Base-by-base conservation (phyloP, 345 rosid genomes). In the Reutealis trisperma region DNA sequence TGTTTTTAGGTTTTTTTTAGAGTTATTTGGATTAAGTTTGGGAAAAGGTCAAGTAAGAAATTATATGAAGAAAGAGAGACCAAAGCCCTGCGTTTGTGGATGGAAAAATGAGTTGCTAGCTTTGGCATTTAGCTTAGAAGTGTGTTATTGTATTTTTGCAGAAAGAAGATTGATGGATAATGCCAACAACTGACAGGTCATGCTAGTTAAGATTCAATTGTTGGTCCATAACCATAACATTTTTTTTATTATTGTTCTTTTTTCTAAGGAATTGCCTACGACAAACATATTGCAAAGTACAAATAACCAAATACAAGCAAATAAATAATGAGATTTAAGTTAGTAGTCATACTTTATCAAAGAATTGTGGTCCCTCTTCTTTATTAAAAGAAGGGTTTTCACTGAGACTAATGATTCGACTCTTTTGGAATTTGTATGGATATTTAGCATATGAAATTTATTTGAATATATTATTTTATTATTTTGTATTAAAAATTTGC, bases 361-460 rank as follows among this genome's bases (percentile, higher is more conserved):
- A 52, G 72, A 22, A 32, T 70, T 18, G 60, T 15, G 21, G 37
- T 14, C 60, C 71, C 60, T 3, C 51, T 54, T 52, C 73, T 70
- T 70, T 54, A 70, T 70, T 52, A 32, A 49, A 70, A 54, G 27
- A 54, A 32, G 25, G 47, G 62, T 70, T 63, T 1, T 63, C 58
- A 3, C 4, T 7, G 6, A 4, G 30, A 27, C 42, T 54, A 30
- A 30, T 70, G 25, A 52, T 42, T 19, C 2, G 52, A 13, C 18
- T 16, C 8, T 37, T 63, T 34, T 37, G 41, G 41, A 37, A 5
- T 37, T 37, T 37, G 41, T 6, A 37, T 37, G 6, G 41, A 37
- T 37, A 37, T 37, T 27, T 27, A 27, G 30, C 30, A 27, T 27
- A 27, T 27, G 30, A 27, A 27, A 27, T 27, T 27, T 27, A 27